These are phyloP conservation scores for Populus davidiana DNA, from an alignment of 345 rosid species.

Conservation along the genomic window DNA sequence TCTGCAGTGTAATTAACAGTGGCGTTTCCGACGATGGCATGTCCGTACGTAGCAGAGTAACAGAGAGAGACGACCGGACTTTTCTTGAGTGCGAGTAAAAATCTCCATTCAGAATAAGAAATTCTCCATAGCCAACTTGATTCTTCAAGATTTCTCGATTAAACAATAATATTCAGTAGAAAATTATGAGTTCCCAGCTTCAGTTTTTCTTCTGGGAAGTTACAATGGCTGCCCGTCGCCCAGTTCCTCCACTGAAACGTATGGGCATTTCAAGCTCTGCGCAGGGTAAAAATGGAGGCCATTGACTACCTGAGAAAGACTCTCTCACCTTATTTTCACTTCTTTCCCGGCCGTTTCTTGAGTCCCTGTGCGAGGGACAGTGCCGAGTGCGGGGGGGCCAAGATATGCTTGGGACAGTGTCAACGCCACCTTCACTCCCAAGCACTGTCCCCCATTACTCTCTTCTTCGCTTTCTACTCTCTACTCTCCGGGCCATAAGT, in stretches of 20 bases:
- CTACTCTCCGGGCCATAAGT: slow-evolving; percentile 4
- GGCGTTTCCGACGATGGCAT: no score
- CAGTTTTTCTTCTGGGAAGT: background rate
- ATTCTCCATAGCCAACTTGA: no score
- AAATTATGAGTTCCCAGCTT: background rate
- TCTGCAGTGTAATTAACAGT: no score
- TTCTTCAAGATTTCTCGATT: no score
- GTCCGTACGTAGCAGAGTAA: no score
- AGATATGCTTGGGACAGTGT: no score
- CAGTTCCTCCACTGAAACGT: background rate
- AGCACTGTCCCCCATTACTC: background rate
- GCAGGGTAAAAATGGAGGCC: background rate
- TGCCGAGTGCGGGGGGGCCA: background rate
- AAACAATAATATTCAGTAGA: no score
- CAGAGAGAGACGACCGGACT: no score
- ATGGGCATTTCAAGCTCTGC: slow-evolving; percentile 2
- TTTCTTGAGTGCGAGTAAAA: no score
- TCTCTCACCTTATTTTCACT: background rate
- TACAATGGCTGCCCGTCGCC: background rate
- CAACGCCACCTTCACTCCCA: background rate
- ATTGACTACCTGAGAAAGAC: slow-evolving; percentile 16
- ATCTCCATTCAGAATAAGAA: no score
- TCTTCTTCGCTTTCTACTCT: background rate
- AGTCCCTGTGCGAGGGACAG: background rate
- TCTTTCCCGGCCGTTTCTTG: background rate